Conservation (phyloP, 306 rosid species). For the Fagus crenata region DNA sequence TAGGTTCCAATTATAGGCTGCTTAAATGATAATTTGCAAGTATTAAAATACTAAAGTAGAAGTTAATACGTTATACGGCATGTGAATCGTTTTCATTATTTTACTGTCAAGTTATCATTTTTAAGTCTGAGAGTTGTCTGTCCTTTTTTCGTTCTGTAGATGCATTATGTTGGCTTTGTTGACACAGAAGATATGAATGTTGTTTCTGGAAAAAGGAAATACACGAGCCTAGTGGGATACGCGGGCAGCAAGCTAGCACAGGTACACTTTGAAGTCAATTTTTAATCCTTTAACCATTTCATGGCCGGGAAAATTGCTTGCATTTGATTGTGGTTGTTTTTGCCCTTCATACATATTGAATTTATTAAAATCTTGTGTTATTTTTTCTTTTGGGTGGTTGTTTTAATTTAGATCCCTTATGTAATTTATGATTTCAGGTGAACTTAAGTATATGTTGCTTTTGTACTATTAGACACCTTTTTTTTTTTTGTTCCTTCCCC, state of each 20-base stretch:
- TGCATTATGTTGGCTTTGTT: conserved; percentile 91
- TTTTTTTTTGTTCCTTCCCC: neutral
- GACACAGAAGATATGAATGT: conserved; percentile 88
- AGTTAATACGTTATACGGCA: neutral
- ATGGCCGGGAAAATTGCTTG: conserved; percentile 3
- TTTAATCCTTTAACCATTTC: conserved; percentile 12
- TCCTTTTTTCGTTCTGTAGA: conserved; percentile 44
- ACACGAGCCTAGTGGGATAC: conserved; percentile 76
- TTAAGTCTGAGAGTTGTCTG: conserved; percentile 21
- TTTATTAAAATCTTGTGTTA: neutral
- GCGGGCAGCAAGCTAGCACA: conserved; percentile 90
- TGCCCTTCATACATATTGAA: neutral
- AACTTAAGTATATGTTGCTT: neutral
- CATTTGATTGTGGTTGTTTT: neutral
- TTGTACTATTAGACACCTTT: neutral
- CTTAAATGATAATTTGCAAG: neutral
- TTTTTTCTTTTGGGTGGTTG: conserved; percentile 1
- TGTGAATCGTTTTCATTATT: neutral
- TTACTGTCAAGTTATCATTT: neutral
- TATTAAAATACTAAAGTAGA: neutral
- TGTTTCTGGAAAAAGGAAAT: conserved; percentile 70
- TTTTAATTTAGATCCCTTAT: neutral
- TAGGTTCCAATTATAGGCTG: neutral
- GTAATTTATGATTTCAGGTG: neutral
- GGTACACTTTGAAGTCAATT: conserved; percentile 44